These are phyloP conservation scores for Phylloporus sp. DNA, from an alignment of 768 basidiomycete genomes.

Conservation along the genomic window DNA sequence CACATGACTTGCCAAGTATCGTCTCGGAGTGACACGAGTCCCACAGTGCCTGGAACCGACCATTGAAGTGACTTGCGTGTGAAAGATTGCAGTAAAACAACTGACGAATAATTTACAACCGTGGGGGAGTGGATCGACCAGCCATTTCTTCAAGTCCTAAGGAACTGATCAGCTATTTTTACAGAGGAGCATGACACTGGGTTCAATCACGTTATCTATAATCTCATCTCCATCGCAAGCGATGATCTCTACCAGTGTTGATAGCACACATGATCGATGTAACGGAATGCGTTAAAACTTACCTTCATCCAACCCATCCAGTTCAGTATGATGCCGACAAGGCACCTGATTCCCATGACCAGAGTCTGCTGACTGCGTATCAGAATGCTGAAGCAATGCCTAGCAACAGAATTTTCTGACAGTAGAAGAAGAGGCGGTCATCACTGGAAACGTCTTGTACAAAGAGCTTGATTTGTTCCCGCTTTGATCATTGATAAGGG, in stretches of 20 bases:
- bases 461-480: constrained; percentile 40
- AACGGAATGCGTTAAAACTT: neutral
- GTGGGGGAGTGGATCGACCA: constrained; percentile 25
- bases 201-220: constrained; percentile 21
- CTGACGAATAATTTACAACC: constrained; percentile 28
- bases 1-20: constrained; percentile 23
- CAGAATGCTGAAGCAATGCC: neutral
- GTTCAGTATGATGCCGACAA: constrained; percentile 42
- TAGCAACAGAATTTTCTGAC: constrained; percentile 27
- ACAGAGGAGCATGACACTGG: constrained; percentile 29
- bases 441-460: constrained; percentile 42
- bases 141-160: constrained; percentile 22
- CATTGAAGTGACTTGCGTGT: neutral
- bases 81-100: neutral
- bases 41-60: constrained; percentile 20
- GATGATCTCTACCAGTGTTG: constrained; percentile 6
- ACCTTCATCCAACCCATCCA: constrained; percentile 56
- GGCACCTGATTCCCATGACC: constrained; percentile 48
- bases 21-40: constrained; percentile 31
- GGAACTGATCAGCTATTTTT: constrained; percentile 16
- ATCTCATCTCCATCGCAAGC: constrained; percentile 13
- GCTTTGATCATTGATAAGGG: constrained; percentile 23
- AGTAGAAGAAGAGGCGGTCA: constrained; percentile 57
- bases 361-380: constrained; percentile 34
- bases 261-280: neutral